Evolutionary conservation across 2,329 filamentous ascomycete genomes (phyloP), one percentile per base, ranked within the genome.

Genomic region (Arthrinium phaeospermum): DNA sequence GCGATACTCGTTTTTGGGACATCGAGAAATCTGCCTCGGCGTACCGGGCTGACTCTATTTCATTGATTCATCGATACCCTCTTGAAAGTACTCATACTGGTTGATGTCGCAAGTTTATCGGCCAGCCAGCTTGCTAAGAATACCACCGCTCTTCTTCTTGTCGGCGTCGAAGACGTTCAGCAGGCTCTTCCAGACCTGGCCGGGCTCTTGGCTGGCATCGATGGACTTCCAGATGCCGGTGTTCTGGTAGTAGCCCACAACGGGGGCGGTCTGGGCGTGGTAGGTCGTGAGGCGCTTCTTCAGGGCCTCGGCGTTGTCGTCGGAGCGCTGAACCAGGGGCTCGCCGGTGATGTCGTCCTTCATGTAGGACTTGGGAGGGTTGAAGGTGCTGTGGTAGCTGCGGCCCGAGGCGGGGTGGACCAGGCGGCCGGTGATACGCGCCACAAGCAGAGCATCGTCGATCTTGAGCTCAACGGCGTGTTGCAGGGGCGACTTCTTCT

Each of bases 331-430:
- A 80, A 98, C 93, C 77, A 99, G 89, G 68, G 96, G 95, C 89
- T 99, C 96, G 83, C 96, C 96, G 27, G 96, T 98, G 77, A 98
- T 85, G 84, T 99, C 96, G 85, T 99, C 96, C 82, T 91, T 97
- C 96, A 98, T 98, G 76, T 90, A 80, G 79, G 91, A 86, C 91
- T 98, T 98, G 80, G 96, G 96, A 70, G 96, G 96, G 91, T 98
- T 98, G 92, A 99, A 99, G 84, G 96, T 93, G 86, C 93, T 96
- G 91, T 99, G 96, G 88, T 99, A 99, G 78, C 94, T 95, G 81
- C 96, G 95, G 77, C 96, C 96, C 72, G 95, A 98, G 70, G 96
- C 96, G 72, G 96, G 96, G 89, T 99, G 96, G 79, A 99, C 89
- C 74, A 99, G 89, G 80, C 96, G 96, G 80, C 96, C 96, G 74